Base-by-base conservation (phyloP, 73 alveolate genomes). In the Paramecium bursaria region DNA sequence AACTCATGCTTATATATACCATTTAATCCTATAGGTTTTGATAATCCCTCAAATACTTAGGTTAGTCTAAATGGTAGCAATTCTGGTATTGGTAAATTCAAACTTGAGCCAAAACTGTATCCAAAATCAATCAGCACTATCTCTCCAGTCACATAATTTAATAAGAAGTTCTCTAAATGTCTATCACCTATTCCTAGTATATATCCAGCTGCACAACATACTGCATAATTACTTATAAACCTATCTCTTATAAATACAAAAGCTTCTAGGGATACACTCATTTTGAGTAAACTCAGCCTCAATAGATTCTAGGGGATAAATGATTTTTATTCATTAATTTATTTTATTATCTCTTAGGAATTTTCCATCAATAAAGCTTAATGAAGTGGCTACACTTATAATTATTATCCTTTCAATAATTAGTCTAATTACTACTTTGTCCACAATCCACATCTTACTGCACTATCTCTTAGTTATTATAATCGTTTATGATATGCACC, bases 141-240 rank as follows among this genome's bases (percentile, higher is more conserved):
- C 50, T 96, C 95, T 3, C 99, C 98, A 86, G 92, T 95, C 19
- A 91, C 86, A 15, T 92, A 90, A 86, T 95, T 96, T 35, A 97
- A 90, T 48, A 97, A 85, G 92, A 95, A 95, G 90, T 97, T 97
- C 74, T 97, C 99, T 74, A 97, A 87, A 95, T 97, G 99, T 49
- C 99, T 89, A 91, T 97, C 99, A 0, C 99, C 99, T n/a, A 97
- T 94, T 21, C 99, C 99, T 44, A 97, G 86, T 39, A 97, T 91
- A 85, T 97, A 97, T 46, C 98, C 95, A 2, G 98, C 92, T 5
- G 95, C 91, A 46, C 98, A 94, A 42, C 95, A 86, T 3, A 97
- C 94, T 19, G 99, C 97, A 79, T 94, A 93, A 60, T 95, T 91
- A 52, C 94, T 94, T 15, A 96, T 86, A 74, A 97, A 96, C 74